Evolutionary conservation across 768 basidiomycete genomes (phyloP).

Genomic region (Xanthoconium stramineum): DNA sequence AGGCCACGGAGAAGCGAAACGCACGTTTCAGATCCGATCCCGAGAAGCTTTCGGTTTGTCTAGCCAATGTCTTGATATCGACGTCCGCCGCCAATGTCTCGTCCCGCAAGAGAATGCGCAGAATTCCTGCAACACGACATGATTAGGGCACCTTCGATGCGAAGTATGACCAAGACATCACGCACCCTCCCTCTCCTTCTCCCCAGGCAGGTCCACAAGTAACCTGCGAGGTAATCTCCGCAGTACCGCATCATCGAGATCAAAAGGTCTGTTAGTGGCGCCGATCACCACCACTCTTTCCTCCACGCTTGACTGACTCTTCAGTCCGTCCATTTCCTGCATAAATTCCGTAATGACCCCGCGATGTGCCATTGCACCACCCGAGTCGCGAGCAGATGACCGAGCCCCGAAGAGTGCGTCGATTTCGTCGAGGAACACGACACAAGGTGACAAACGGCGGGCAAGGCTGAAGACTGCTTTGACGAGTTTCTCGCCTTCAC

Average conservation of each 20-base stretch:
- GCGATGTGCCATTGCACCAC: conserved; percentile 78
- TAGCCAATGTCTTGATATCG: conserved; percentile 56
- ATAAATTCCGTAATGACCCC: conserved; percentile 91
- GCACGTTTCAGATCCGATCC: conserved; percentile 93
- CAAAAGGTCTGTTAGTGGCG: conserved; percentile 90
- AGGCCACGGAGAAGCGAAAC: conserved; percentile 24
- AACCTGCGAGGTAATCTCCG: conserved; percentile 83
- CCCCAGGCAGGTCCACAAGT: conserved; percentile 85
- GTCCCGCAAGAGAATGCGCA: conserved; percentile 83
- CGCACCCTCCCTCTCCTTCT: conserved; percentile 80
- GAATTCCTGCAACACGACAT: conserved; percentile 56
- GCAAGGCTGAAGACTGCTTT: conserved; percentile 87
- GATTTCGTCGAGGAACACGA: conserved; percentile 93
- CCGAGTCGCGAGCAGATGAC: conserved; percentile 69
- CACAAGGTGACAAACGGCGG: conserved; percentile 81
- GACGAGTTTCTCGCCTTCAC: conserved; percentile 88
- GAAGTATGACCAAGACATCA: neutral
- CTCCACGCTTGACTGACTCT: conserved; percentile 52
- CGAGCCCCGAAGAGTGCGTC: conserved; percentile 91
- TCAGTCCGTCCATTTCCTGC: conserved; percentile 96
- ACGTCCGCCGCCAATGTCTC: conserved; percentile 68
- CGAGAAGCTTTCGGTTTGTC: conserved; percentile 81
- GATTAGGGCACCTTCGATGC: conserved; percentile 3
- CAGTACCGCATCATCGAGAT: conserved; percentile 88
- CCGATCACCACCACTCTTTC: conserved; percentile 88